These are phyloP conservation scores for Camellia oleifera DNA, from an alignment of 179 eudicot genomes.

Conservation along the genomic window DNA sequence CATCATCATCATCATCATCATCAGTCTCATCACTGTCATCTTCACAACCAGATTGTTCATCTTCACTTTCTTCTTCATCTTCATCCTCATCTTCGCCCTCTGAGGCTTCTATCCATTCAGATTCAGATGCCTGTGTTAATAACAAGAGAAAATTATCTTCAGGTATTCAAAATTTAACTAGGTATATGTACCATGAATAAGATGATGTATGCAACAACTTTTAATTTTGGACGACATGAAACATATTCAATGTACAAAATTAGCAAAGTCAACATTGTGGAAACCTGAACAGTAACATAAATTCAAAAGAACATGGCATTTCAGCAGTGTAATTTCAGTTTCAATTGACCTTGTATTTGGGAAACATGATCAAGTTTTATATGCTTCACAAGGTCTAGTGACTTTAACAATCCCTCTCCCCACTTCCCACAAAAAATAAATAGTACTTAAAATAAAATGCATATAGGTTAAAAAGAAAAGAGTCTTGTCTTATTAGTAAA, in stretches of 20 bases:
- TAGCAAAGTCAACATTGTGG: neutral
- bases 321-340: neutral
- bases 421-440: too few relatives aligned
- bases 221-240: neutral
- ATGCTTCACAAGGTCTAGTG: too few relatives aligned
- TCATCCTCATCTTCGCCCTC: constrained; percentile 91
- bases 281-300: neutral
- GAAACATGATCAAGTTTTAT: too few relatives aligned
- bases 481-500: neutral
- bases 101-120: constrained; percentile 95
- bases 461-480: neutral
- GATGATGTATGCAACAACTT: neutral
- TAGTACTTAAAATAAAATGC: too few relatives aligned
- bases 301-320: neutral
- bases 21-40: constrained; percentile 43
- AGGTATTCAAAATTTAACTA: neutral
- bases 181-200: neutral
- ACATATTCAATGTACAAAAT: neutral
- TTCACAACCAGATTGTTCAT: constrained; percentile 39
- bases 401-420: too few relatives aligned
- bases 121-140: constrained; percentile 73
- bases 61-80: constrained; percentile 54
- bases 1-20: constrained; percentile 45
- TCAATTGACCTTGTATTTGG: too few relatives aligned
- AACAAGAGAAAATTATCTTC: neutral